Evolutionary conservation across 441 rosid species (phyloP).

Genomic region (Manihot esculenta): DNA sequence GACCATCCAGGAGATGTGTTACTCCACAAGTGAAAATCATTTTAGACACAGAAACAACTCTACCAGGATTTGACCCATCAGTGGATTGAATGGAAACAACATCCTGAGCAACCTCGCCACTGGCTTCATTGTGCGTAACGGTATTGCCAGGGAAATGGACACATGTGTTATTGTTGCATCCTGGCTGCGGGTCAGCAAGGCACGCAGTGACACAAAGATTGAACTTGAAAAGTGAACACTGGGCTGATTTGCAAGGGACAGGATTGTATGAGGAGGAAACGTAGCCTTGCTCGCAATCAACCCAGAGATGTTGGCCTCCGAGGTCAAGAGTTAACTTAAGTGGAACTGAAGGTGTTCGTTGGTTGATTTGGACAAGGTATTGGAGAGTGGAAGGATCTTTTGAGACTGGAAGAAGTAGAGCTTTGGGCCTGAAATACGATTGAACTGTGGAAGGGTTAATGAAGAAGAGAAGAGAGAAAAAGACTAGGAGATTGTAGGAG

Average conservation of each 20-base stretch:
- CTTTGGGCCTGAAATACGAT: conserved; percentile 51
- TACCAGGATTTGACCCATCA: conserved; percentile 10
- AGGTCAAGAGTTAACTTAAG: conserved; percentile 51
- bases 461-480: conserved; percentile 2
- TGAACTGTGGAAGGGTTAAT: conserved; percentile 1
- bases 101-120: conserved; percentile 16
- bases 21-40: conserved; percentile 42
- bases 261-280: background rate
- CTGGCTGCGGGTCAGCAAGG: conserved; percentile 11
- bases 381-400: conserved; percentile 58
- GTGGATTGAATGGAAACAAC: conserved; percentile 7
- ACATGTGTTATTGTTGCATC: conserved; percentile 21
- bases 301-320: conserved; percentile 57
- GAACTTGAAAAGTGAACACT: conserved; percentile 16
- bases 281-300: conserved; percentile 41
- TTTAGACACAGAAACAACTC: conserved; percentile 5
- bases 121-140: background rate
- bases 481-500: background rate
- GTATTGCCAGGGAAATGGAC: conserved; percentile 7
- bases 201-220: conserved; percentile 15
- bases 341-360: conserved; percentile 64
- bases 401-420: conserved; percentile 52
- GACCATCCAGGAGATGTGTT: conserved; percentile 38
- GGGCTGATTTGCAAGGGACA: conserved; percentile 17
- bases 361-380: conserved; percentile 48